phyloP scores from a whole-genome alignment of 2,329 filamentous ascomycete genomes.

The Emergomyces pasteurianus region DNA sequence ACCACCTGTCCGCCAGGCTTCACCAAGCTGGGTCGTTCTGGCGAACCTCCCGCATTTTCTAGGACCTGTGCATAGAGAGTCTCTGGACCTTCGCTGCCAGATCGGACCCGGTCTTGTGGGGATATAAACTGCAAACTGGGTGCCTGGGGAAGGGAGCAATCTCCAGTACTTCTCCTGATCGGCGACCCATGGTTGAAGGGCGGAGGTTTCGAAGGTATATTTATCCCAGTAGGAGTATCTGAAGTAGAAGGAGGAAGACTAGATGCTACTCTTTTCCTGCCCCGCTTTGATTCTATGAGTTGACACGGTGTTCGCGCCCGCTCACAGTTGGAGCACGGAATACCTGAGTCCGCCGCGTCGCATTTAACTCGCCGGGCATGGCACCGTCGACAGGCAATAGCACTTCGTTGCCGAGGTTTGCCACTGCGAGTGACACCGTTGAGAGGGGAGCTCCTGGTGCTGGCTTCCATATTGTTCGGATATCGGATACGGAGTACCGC shows the following conservation, averaged over 20 bases:
- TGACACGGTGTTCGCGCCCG: neutral
- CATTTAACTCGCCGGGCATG: neutral
- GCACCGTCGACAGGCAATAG: slow-evolving; percentile 1
- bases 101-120: neutral
- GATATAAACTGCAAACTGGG: neutral
- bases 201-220: neutral
- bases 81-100: neutral
- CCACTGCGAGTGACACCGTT: slow-evolving; percentile 1
- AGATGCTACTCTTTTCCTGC: neutral
- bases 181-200: neutral
- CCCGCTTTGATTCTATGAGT: slow-evolving; percentile 1
- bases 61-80: slow-evolving; percentile 2
- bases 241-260: neutral
- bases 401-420: slow-evolving; percentile 2
- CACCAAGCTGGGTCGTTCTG: neutral
- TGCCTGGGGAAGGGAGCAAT: neutral
- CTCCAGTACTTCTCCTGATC: neutral
- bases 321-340: neutral
- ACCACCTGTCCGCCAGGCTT: slow-evolving; percentile 1
- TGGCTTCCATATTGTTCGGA: neutral
- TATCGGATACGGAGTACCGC: neutral
- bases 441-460: neutral
- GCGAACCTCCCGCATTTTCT: neutral
- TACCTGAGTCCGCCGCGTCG: neutral
- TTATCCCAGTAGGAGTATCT: neutral